Conservation (phyloP, 495 filamentous ascomycete genomes). For the Sordaria brevicollis region DNA sequence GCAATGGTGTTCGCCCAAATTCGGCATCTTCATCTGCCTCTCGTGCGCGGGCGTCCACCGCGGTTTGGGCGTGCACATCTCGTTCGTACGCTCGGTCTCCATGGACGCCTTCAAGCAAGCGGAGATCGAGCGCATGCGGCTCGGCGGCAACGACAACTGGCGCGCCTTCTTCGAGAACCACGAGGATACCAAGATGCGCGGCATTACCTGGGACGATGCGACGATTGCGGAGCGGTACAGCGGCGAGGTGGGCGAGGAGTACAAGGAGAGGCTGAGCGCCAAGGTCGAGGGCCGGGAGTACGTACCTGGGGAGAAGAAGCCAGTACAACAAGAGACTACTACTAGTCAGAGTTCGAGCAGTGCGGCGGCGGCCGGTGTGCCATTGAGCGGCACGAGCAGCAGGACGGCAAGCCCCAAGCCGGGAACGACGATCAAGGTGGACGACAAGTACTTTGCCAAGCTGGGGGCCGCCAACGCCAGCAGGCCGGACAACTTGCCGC, state of each 20-base stretch:
- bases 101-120: slow-evolving; percentile 95
- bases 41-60: slow-evolving; percentile 92
- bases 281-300: slow-evolving; percentile 82
- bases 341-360: slow-evolving; percentile 22
- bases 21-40: slow-evolving; percentile 90
- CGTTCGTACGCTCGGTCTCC: slow-evolving; percentile 88
- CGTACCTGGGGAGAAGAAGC: slow-evolving; percentile 49
- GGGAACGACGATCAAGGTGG: slow-evolving; percentile 41
- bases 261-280: slow-evolving; percentile 77
- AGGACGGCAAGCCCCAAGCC: slow-evolving; percentile 53
- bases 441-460: slow-evolving; percentile 84
- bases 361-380: slow-evolving; percentile 25
- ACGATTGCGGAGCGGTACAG: slow-evolving; percentile 80
- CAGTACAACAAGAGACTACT: slow-evolving; percentile 7
- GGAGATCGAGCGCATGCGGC: slow-evolving; percentile 78
- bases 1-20: slow-evolving; percentile 77
- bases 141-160: slow-evolving; percentile 82
- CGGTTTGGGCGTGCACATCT: slow-evolving; percentile 92
- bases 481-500: slow-evolving; percentile 63
- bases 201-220: slow-evolving; percentile 60
- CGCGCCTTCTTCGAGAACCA: slow-evolving; percentile 70
- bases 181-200: slow-evolving; percentile 48
- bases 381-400: slow-evolving; percentile 48
- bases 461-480: slow-evolving; percentile 70
- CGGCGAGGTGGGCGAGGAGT: slow-evolving; percentile 83